phyloP scores from a whole-genome alignment of 1,284 basidiomycete species.

The Ceratorhiza oryzae-sativae region DNA sequence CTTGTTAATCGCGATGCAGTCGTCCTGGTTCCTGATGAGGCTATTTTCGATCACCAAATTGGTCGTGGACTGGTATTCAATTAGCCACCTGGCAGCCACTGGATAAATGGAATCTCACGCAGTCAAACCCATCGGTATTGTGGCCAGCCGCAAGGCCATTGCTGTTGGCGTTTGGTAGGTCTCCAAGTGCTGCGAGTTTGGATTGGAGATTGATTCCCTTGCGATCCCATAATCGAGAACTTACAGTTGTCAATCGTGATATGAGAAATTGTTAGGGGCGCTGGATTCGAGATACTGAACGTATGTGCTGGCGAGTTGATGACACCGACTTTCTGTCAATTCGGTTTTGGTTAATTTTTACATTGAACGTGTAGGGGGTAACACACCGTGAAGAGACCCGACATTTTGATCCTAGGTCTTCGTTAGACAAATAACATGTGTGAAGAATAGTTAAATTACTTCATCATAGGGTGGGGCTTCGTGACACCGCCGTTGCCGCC shows the following conservation, averaged over 20 bases:
- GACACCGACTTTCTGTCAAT: conserved; percentile 55
- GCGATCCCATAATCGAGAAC: conserved; percentile 3
- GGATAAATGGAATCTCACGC: neutral
- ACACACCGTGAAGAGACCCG: conserved; percentile 36
- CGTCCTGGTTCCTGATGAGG: conserved; percentile 46
- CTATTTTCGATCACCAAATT: conserved; percentile 41
- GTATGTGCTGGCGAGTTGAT: conserved; percentile 57
- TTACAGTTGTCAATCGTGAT: conserved; percentile 54
- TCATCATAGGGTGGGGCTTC: conserved; percentile 58
- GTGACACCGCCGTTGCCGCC: conserved; percentile 52
- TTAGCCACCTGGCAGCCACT: neutral
- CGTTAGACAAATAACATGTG: neutral
- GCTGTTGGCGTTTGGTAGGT: conserved; percentile 57
- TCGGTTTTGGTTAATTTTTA: conserved; percentile 50
- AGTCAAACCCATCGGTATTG: conserved; percentile 50
- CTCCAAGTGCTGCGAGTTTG: conserved; percentile 49
- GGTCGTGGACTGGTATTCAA: conserved; percentile 20
- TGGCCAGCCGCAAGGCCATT: conserved; percentile 53
- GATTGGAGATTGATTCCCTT: neutral
- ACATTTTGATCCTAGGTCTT: conserved; percentile 55
- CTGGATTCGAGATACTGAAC: conserved; percentile 52
- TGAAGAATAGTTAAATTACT: conserved; percentile 22
- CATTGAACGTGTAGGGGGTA: neutral
- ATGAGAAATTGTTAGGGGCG: conserved; percentile 48
- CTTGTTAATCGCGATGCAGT: conserved; percentile 45